These are phyloP conservation scores for Durusdinium trenchii DNA, from an alignment of 73 alveolate genomes.

Conservation along the genomic window DNA sequence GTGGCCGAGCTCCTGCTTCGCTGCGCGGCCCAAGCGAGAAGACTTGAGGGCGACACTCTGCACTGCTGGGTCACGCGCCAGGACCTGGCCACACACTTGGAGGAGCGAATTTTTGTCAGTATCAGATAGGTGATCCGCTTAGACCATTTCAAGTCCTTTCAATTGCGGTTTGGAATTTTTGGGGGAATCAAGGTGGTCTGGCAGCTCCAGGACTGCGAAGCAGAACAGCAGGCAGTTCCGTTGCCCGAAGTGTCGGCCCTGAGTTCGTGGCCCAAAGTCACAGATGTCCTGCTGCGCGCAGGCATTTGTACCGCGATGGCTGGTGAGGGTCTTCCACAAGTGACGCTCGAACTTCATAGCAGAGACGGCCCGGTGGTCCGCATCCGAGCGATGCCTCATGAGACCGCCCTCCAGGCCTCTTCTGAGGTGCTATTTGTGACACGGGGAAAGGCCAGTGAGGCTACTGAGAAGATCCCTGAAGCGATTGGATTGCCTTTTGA, in stretches of 20 bases:
- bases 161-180: not conserved
- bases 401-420: not conserved
- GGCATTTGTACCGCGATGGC: slow-evolving; percentile 51
- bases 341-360: not conserved
- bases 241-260: slow-evolving; percentile 42
- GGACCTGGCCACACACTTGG: slow-evolving; percentile 54
- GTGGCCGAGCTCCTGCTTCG: slow-evolving; percentile 52
- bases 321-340: slow-evolving; percentile 2
- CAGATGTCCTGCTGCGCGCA: not conserved
- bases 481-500: slow-evolving; percentile 32
- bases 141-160: not conserved
- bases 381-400: not conserved
- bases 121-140: not conserved
- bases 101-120: not conserved
- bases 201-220: slow-evolving; percentile 12
- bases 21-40: not conserved
- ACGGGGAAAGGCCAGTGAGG: not conserved
- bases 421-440: slow-evolving; percentile 10
- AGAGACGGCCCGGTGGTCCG: not conserved
- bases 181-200: not conserved
- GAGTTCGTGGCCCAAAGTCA: slow-evolving; percentile 49
- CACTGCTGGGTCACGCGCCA: slow-evolving; percentile 75
- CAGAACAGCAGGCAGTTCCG: slow-evolving; percentile 44
- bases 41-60: slow-evolving; percentile 10
- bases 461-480: not conserved